Evolutionary conservation across 1,284 basidiomycete genomes (phyloP).

Genomic region (Polyporus tsugae): DNA sequence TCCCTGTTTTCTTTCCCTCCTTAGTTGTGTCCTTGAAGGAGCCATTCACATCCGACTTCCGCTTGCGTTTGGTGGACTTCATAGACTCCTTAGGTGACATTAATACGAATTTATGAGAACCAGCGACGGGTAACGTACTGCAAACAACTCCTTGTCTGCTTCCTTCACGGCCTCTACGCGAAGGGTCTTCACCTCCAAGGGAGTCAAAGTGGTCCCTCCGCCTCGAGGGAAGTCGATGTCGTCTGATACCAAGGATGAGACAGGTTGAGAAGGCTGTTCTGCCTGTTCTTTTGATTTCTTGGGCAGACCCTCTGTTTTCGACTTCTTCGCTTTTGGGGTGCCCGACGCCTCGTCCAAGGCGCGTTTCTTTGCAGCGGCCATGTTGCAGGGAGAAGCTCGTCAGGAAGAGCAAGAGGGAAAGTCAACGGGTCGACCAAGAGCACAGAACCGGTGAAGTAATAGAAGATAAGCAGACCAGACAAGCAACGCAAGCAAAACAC

Average conservation of each 20-base stretch:
- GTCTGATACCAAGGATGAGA: constrained; percentile 61
- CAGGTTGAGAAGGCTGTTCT: constrained; percentile 36
- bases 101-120: background rate
- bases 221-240: constrained; percentile 97
- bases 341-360: constrained; percentile 60
- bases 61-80: constrained; percentile 52
- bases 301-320: constrained; percentile 46
- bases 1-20: constrained; percentile 51
- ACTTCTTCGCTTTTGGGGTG: constrained; percentile 63
- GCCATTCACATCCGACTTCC: constrained; percentile 58
- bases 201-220: constrained; percentile 83
- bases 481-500: background rate
- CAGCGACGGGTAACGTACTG: constrained; percentile 48
- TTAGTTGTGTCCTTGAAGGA: constrained; percentile 44
- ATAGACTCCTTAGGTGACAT: constrained; percentile 42
- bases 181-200: constrained; percentile 90
- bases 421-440: background rate
- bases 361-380: constrained; percentile 58
- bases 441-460: background rate
- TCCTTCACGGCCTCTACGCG: constrained; percentile 88
- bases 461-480: background rate
- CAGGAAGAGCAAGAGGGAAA: background rate
- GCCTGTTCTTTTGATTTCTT: constrained; percentile 38
- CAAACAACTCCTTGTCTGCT: constrained; percentile 82
- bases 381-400: constrained; percentile 2